These are phyloP conservation scores for Colletotrichum sp. DNA, from an alignment of 2,329 filamentous ascomycete species.

Conservation along the genomic window DNA sequence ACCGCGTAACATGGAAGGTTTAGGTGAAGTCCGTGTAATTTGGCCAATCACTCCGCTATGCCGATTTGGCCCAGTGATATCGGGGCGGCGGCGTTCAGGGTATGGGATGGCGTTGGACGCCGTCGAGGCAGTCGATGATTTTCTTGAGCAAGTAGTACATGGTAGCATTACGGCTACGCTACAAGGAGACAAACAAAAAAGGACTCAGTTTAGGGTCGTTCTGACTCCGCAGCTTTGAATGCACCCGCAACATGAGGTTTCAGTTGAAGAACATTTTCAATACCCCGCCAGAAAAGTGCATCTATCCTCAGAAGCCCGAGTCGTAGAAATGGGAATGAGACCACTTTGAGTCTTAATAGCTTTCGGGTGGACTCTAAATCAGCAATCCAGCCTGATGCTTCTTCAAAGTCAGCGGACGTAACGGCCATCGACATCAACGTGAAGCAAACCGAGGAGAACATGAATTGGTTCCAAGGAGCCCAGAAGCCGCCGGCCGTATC, in stretches of 20 bases:
- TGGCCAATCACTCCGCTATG: not conserved
- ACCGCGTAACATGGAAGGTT: not conserved
- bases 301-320: slow-evolving; percentile 25
- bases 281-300: slow-evolving; percentile 26
- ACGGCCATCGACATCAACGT: slow-evolving; percentile 17
- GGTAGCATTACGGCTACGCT: not conserved
- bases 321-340: slow-evolving; percentile 22
- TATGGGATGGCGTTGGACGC: slow-evolving; percentile 43
- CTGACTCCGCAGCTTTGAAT: not conserved
- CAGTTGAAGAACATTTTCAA: slow-evolving; percentile 23
- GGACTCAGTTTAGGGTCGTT: not conserved
- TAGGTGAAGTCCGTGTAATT: not conserved
- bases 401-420: not conserved
- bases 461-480: slow-evolving; percentile 23
- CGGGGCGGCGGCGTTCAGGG: not conserved
- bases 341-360: slow-evolving; percentile 22
- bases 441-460: slow-evolving; percentile 24
- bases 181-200: accelerated
- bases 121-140: slow-evolving; percentile 31
- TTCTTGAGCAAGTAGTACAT: slow-evolving; percentile 17
- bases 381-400: slow-evolving; percentile 19
- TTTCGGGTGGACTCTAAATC: slow-evolving; percentile 19
- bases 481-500: slow-evolving; percentile 21
- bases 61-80: not conserved
- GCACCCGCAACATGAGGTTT: slow-evolving; percentile 19